Evolutionary conservation across 768 basidiomycete genomes (phyloP), one percentile per base, ranked within the genome.

Genomic region (Podaxis mareebaensis): DNA sequence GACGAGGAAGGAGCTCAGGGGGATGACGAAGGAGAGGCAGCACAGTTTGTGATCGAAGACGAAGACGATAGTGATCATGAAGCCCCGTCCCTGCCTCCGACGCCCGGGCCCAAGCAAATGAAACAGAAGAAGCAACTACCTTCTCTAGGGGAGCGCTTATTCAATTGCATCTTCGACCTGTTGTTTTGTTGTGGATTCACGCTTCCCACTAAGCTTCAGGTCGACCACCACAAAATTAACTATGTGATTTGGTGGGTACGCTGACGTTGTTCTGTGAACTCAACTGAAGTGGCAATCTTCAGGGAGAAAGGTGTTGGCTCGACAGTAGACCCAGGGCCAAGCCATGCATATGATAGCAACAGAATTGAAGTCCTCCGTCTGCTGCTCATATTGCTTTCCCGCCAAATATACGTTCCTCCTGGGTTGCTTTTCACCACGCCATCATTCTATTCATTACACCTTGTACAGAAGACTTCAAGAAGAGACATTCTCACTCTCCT

Each of bases 271-370:
- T 62, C 22, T 46, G 26, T 58, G 6, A 39, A 39, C 42, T 57
- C 59, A 54, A 36, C n/a, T 22, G 20, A 26, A 36, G 63, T 40
- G 64, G 59, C 46, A 28, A 67, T 28, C 67, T 33, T 30, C 61
- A 95, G 96, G 96, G 95, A 97, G 79, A 94, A 91, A 70, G 96
- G 96, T 12, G 85, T 99, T 24, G 96, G 97, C 12, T 94, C 94
- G 2, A 93, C 94, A 2, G 79, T 83, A 40, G 89, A 92, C 71
- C 83, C 86, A 7, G 89, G 88, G 0, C 79, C 86, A 7, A 83
- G 77, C 67, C 83, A 83, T 66, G 79, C 80, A 26, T 84, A 87
- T 58, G 94, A 97, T 70, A 79, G 77, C 57, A 93, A 95, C 78
- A 95, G 91, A 72, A 87, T 86, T 2, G 95, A 98, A 77, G 90